phyloP scores from a whole-genome alignment of 306 rosid genomes.

The Adenanthera pavonina region DNA sequence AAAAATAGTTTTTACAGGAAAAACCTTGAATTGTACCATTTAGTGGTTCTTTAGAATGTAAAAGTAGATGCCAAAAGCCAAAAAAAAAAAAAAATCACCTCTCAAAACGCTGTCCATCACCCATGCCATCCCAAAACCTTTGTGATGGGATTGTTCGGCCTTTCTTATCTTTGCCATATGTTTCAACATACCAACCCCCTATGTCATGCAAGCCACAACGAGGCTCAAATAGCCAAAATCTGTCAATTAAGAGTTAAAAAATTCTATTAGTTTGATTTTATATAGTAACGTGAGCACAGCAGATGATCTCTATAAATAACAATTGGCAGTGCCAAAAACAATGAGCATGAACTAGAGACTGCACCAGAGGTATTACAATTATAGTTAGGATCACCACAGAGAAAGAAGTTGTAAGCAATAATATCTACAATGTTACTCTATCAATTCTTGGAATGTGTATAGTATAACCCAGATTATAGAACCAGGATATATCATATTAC shows the following conservation, averaged over 20 bases:
- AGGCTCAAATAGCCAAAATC: conserved; percentile 99
- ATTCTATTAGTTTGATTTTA: not conserved
- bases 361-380: not conserved
- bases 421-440: conserved; percentile 30
- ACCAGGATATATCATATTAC: not conserved
- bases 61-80: conserved; percentile 5
- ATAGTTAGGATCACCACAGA: conserved; percentile 19
- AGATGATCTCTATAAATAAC: conserved; percentile 26
- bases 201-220: conserved; percentile 93
- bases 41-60: conserved; percentile 8
- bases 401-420: conserved; percentile 33
- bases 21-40: not conserved
- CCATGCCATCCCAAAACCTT: conserved; percentile 84
- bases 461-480: not conserved
- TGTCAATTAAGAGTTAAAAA: conserved; percentile 49
- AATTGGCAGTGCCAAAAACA: conserved; percentile 12
- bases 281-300: conserved; percentile 6
- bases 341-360: conserved; percentile 16
- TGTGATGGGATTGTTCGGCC: conserved; percentile 75
- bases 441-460: conserved; percentile 17
- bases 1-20: conserved; percentile 16
- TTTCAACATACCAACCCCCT: conserved; percentile 97
- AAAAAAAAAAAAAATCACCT: conserved; percentile 51
- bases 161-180: conserved; percentile 82
- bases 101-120: conserved; percentile 56